Conservation (phyloP, 2,329 filamentous ascomycete genomes). For the Alternaria rosae region DNA sequence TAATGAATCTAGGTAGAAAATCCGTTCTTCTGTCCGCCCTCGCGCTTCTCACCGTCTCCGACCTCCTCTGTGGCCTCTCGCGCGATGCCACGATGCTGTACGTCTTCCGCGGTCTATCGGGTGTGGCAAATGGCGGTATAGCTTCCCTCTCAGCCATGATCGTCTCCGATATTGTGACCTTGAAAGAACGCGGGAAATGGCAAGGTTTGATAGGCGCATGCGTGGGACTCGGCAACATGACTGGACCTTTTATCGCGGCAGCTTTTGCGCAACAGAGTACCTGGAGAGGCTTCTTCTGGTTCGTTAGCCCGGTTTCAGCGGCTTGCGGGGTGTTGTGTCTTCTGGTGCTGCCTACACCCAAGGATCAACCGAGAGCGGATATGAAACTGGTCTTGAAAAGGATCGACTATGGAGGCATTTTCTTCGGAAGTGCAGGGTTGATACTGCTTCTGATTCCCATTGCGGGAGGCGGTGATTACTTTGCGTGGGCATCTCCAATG, state of each 20-base stretch:
- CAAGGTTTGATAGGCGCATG: constrained; percentile 43
- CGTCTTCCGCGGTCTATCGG: constrained; percentile 64
- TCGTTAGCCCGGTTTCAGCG: constrained; percentile 26
- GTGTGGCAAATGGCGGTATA: constrained; percentile 69
- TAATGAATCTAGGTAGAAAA: constrained; percentile 16
- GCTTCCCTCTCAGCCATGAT: constrained; percentile 51
- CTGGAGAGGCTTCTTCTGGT: constrained; percentile 34
- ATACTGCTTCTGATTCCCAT: constrained; percentile 70
- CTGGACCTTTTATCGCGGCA: constrained; percentile 37
- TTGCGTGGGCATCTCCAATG: constrained; percentile 64
- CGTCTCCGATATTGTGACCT: constrained; percentile 46
- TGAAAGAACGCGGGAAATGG: constrained; percentile 49
- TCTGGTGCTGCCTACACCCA: constrained; percentile 46
- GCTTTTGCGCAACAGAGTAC: constrained; percentile 26
- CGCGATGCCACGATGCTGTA: constrained; percentile 66
- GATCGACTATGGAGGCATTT: constrained; percentile 67
- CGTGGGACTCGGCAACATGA: constrained; percentile 34
- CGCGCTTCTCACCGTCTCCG: constrained; percentile 61
- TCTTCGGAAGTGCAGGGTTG: constrained; percentile 63
- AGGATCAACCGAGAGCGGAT: constrained; percentile 57
- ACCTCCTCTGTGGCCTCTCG: constrained; percentile 66
- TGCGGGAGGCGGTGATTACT: constrained; percentile 67
- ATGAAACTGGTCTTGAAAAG: constrained; percentile 56
- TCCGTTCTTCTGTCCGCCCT: constrained; percentile 62
- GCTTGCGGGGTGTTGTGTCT: constrained; percentile 19